A percentile compares a stretch with the other conserved stretches of the same genome.
Evolutionary conservation across 1,139 yeast genomes (phyloP).

Genomic region (Yamadazyma atmosphaerica): DNA sequence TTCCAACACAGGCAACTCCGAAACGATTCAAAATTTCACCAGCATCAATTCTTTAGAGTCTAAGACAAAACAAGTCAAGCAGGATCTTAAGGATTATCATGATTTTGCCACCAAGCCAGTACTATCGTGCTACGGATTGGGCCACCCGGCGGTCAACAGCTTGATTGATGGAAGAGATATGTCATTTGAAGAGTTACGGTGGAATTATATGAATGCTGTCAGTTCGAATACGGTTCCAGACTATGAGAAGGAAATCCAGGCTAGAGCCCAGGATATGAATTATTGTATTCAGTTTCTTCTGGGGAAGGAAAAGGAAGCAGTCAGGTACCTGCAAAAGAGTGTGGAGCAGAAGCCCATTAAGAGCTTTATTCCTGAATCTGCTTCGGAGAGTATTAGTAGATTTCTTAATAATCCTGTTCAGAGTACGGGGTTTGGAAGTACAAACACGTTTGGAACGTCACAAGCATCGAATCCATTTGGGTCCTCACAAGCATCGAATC

Average conservation of each 20-base stretch:
- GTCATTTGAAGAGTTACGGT: conserved; percentile 57
- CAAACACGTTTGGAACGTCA: conserved; percentile 8
- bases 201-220: conserved; percentile 46
- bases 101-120: conserved; percentile 17
- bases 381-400: conserved; percentile 23
- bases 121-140: conserved; percentile 28
- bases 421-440: conserved; percentile 3
- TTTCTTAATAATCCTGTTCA: conserved; percentile 8
- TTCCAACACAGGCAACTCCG: background rate
- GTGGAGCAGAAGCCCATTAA: conserved; percentile 33
- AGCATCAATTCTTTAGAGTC: conserved; percentile 11
- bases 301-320: conserved; percentile 49
- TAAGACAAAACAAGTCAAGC: conserved; percentile 14
- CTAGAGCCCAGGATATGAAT: conserved; percentile 49
- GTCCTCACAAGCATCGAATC: too few relatives aligned
- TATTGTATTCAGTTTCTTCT: conserved; percentile 39
- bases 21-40: conserved; percentile 9
- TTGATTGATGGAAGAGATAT: conserved; percentile 54
- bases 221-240: conserved; percentile 33
- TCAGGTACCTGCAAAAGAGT: conserved; percentile 55
- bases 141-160: conserved; percentile 26
- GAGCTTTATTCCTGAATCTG: conserved; percentile 40
- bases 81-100: conserved; percentile 14
- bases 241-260: conserved; percentile 39
- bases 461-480: too few relatives aligned